phyloP scores from a whole-genome alignment of 2,329 filamentous ascomycete species.

The Trichoderma koningiopsis region DNA sequence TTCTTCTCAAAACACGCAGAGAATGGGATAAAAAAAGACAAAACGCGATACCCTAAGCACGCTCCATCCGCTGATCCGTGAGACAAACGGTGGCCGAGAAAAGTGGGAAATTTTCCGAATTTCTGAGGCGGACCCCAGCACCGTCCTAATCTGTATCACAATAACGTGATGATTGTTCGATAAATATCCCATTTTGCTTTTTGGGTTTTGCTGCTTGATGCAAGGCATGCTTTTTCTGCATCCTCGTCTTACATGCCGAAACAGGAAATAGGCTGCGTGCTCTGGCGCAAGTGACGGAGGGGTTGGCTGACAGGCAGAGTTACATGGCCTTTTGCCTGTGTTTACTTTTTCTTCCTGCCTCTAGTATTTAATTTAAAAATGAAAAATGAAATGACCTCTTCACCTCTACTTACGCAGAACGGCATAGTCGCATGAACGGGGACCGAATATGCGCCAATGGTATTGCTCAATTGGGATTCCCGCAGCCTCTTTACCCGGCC shows the following conservation, averaged over 20 bases:
- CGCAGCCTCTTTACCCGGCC: conserved; percentile 12
- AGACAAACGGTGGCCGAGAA: not conserved
- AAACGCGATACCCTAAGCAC: not conserved
- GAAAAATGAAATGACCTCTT: not conserved
- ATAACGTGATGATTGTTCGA: conserved; percentile 13
- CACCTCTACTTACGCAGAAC: conserved; percentile 1
- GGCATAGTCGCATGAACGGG: not conserved
- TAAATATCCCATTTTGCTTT: not conserved
- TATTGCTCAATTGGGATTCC: conserved; percentile 6
- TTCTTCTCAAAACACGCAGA: conserved; percentile 3
- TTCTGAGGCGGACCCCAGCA: not conserved
- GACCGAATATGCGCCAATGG: not conserved
- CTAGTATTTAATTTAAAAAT: not conserved
- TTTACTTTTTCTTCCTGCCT: not conserved
- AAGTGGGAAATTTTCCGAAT: not conserved
- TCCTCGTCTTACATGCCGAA: conserved; percentile 3
- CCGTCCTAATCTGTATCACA: not conserved
- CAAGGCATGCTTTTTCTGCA: not conserved
- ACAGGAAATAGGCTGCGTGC: conserved; percentile 14
- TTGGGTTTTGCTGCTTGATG: not conserved
- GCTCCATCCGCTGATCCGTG: conserved; percentile 7
- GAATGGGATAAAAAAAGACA: not conserved
- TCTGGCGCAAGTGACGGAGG: not conserved
- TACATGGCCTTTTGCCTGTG: not conserved
- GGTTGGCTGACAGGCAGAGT: not conserved